Evolutionary conservation across 371 early-diverging fungal species (phyloP).

Genomic region (Synchytrium microbalum): DNA sequence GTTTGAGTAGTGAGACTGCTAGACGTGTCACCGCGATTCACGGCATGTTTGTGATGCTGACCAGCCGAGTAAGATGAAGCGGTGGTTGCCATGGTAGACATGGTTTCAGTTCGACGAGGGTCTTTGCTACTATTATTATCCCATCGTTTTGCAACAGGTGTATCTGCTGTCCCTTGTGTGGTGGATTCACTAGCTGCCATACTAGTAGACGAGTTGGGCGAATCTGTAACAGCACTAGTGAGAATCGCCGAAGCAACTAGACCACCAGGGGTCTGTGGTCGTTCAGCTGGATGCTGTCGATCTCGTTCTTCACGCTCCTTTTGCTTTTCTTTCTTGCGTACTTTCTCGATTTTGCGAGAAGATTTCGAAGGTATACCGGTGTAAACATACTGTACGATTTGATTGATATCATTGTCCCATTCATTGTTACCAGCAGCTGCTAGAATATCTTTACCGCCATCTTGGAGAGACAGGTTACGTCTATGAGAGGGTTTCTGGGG

Average conservation of each 20-base stretch:
- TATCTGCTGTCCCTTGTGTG: too few species aligned
- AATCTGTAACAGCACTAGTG: background rate
- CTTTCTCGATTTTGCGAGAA: too few species aligned
- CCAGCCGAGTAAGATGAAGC: background rate
- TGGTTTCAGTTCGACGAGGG: background rate
- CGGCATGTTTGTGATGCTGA: background rate
- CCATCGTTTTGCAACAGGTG: background rate
- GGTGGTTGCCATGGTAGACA: background rate
- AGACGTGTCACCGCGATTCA: background rate
- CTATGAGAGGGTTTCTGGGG: background rate
- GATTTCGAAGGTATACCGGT: background rate
- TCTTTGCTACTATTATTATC: too few species aligned
- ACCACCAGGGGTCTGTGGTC: background rate
- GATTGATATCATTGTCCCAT: constrained; percentile 1
- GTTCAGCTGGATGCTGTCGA: background rate
- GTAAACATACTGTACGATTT: background rate
- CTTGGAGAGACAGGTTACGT: background rate
- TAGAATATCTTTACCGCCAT: background rate
- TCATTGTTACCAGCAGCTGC: background rate
- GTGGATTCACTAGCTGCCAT: background rate
- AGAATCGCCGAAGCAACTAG: background rate
- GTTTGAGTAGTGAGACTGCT: background rate
- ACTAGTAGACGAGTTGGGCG: background rate
- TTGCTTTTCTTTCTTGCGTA: background rate
- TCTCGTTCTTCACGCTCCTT: background rate